A percentile compares a stretch with the other conserved stretches of the same genome.
phyloP scores from a whole-genome alignment of 1,284 basidiomycete species.

The Mycena citricolor region DNA sequence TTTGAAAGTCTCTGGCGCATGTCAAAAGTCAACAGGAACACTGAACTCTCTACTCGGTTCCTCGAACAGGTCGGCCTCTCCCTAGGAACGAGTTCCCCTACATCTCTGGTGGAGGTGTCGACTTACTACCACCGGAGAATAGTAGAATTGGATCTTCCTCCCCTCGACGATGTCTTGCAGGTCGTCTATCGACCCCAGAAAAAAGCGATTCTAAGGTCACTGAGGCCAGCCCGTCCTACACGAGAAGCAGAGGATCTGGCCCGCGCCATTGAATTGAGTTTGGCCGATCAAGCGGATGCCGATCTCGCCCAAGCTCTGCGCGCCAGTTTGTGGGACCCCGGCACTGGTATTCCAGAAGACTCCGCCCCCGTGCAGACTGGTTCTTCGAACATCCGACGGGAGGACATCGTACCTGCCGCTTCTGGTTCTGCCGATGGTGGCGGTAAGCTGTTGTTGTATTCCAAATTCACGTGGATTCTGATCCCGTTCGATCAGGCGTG shows the following conservation, averaged over 20 bases:
- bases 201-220: constrained; percentile 5
- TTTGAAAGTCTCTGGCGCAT: constrained; percentile 57
- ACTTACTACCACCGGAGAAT: constrained; percentile 32
- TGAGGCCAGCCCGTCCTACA: neutral
- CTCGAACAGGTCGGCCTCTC: constrained; percentile 48
- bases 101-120: constrained; percentile 41
- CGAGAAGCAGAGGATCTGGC: constrained; percentile 54
- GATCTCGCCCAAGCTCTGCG: no score
- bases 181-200: constrained; percentile 50
- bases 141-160: constrained; percentile 33
- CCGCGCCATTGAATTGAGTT: constrained; percentile 72
- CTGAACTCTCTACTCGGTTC: constrained; percentile 57
- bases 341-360: no score
- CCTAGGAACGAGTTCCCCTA: constrained; percentile 32
- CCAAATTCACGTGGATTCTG: no score
- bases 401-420: no score
- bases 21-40: constrained; percentile 45
- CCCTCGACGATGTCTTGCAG: constrained; percentile 43
- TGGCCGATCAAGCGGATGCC: constrained; percentile 40
- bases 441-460: no score
- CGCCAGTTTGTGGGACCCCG: no score
- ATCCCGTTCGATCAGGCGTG: no score
- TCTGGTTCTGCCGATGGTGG: no score
- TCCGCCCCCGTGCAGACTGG: no score
- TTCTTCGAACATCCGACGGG: no score